Evolutionary conservation across 306 rosid genomes (phyloP).

Genomic region (Vigna angularis): DNA sequence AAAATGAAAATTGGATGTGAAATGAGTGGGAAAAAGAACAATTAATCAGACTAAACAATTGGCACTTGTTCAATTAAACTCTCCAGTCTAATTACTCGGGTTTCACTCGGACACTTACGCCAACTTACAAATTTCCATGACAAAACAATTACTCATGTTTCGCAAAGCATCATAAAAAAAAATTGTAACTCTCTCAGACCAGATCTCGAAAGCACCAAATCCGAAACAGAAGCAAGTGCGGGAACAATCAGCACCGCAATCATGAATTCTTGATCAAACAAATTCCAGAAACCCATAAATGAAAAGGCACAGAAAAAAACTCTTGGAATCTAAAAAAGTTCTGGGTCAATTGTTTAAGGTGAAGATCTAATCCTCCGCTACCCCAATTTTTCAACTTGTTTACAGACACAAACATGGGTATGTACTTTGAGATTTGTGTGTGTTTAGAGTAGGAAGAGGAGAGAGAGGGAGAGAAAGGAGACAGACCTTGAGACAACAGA

Average conservation of each 20-base stretch:
- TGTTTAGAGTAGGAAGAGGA: neutral
- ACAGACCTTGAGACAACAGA: constrained; percentile 45
- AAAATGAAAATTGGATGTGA: constrained; percentile 30
- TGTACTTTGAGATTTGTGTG: neutral
- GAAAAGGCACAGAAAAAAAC: constrained; percentile 1
- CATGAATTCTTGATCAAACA: constrained; percentile 40
- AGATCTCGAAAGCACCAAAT: constrained; percentile 45
- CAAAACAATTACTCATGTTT: neutral
- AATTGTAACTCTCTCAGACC: neutral
- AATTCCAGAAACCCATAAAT: constrained; percentile 34
- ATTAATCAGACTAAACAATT: constrained; percentile 34
- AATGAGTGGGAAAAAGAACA: constrained; percentile 34
- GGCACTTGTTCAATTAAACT: constrained; percentile 26
- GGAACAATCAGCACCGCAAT: constrained; percentile 14
- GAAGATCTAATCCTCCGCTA: constrained; percentile 43
- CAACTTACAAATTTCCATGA: neutral
- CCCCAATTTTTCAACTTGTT: constrained; percentile 17
- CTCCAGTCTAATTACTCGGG: constrained; percentile 14
- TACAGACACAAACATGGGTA: neutral
- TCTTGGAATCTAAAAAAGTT: neutral
- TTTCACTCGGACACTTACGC: constrained; percentile 12
- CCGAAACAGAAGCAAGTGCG: constrained; percentile 12
- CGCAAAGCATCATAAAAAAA: constrained; percentile 6
- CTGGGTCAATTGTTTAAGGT: constrained; percentile 25
- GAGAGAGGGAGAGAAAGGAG: constrained; percentile 25